A percentile compares a stretch with the other conserved stretches of the same genome.
These are phyloP conservation scores for Coprinopsis sp. DNA, from an alignment of 768 basidiomycete species.

Conservation along the genomic window DNA sequence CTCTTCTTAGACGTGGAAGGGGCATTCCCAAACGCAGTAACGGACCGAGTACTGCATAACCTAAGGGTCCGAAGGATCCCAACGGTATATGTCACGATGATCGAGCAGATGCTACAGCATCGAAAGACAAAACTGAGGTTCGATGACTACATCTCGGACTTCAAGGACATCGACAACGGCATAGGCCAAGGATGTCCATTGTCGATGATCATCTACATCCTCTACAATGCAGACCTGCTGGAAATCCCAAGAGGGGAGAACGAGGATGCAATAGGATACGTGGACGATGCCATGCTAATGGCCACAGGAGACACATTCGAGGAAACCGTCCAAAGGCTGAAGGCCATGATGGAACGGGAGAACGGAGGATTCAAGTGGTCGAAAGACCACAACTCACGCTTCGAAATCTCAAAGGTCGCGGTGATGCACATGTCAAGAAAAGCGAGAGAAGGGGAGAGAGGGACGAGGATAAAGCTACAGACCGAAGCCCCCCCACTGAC, in stretches of 20 bases:
- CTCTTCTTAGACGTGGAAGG: slow-evolving; percentile 38
- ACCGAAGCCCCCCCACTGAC: slow-evolving; percentile 2
- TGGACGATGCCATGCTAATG: slow-evolving; percentile 25
- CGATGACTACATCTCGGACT: slow-evolving; percentile 21
- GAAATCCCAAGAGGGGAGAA: background rate
- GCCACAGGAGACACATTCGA: slow-evolving; percentile 21
- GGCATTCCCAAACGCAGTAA: slow-evolving; percentile 34
- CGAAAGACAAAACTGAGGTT: slow-evolving; percentile 17
- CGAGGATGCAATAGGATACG: slow-evolving; percentile 23
- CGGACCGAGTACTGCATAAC: slow-evolving; percentile 25
- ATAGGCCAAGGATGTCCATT: slow-evolving; percentile 25
- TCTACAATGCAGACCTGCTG: slow-evolving; percentile 24
- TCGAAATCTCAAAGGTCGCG: slow-evolving; percentile 27
- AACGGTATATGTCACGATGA: slow-evolving; percentile 10
- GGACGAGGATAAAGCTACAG: background rate
- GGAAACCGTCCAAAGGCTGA: slow-evolving; percentile 14
- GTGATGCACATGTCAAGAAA: slow-evolving; percentile 21
- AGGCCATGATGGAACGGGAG: slow-evolving; percentile 21
- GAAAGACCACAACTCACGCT: slow-evolving; percentile 22
- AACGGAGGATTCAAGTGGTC: slow-evolving; percentile 26
- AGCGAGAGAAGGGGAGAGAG: background rate
- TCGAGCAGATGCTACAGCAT: slow-evolving; percentile 8
- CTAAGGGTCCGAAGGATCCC: slow-evolving; percentile 21
- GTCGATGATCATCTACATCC: slow-evolving; percentile 22
- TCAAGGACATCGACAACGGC: slow-evolving; percentile 17